A percentile compares a stretch with the other conserved stretches of the same genome.
phyloP scores from a whole-genome alignment of 1,284 basidiomycete species.

The Trichosporon sp. region DNA sequence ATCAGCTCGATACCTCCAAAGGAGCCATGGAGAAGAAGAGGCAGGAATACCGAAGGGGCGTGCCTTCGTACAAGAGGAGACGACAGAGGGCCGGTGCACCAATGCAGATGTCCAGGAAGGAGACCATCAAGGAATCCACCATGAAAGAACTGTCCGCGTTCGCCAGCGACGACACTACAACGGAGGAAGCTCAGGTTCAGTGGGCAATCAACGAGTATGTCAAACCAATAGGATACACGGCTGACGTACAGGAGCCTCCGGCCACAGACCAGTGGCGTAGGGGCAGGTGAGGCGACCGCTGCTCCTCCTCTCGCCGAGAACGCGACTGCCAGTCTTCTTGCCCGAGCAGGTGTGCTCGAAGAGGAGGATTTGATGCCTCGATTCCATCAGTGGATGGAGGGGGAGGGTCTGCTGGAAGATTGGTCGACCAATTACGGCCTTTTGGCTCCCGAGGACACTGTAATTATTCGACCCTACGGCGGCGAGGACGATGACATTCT shows the following conservation, averaged over 20 bases:
- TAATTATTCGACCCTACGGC: conserved; percentile 80
- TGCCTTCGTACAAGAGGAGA: conserved; percentile 56
- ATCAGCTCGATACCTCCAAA: conserved; percentile 28
- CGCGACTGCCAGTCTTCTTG: conserved; percentile 18
- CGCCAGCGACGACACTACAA: conserved; percentile 21
- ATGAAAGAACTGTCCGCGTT: conserved; percentile 40
- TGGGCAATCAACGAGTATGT: conserved; percentile 31
- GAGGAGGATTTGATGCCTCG: conserved; percentile 35
- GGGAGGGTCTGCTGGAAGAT: conserved; percentile 48
- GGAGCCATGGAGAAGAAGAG: conserved; percentile 34
- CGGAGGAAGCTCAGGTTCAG: conserved; percentile 31
- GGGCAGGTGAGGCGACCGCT: neutral
- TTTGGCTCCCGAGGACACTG: conserved; percentile 68
- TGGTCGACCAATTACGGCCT: conserved; percentile 80
- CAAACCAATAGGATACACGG: neutral
- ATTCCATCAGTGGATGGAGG: conserved; percentile 18
- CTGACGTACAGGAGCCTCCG: conserved; percentile 13
- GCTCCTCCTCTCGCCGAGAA: conserved; percentile 2
- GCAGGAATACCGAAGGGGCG: conserved; percentile 32
- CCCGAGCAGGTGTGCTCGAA: conserved; percentile 35
- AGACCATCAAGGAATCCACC: conserved; percentile 21
- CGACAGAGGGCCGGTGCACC: conserved; percentile 35
- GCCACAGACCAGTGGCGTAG: neutral
- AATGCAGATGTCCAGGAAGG: conserved; percentile 1
- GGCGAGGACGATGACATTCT: conserved; percentile 89